Conservation (phyloP, 2,329 filamentous ascomycete genomes). For the Fusarium sp. region DNA sequence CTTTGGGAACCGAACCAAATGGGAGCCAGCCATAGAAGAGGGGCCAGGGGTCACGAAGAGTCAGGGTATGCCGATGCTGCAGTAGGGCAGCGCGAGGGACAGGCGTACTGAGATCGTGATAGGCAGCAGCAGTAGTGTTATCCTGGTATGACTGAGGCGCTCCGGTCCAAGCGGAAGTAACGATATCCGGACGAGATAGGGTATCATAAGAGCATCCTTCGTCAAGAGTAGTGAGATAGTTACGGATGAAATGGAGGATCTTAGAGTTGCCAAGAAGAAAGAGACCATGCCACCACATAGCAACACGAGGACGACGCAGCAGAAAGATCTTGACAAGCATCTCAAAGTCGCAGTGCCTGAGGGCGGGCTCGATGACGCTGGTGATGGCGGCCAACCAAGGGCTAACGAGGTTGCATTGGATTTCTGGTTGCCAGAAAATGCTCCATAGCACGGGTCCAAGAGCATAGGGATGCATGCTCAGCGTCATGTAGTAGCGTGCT, state of each 20-base stretch:
- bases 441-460: conserved; percentile 50
- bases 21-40: conserved; percentile 49
- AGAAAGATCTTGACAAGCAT: conserved; percentile 45
- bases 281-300: conserved; percentile 50
- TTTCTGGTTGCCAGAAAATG: conserved; percentile 51
- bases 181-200: conserved; percentile 47
- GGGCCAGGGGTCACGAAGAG: conserved; percentile 48
- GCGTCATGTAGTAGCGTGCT: conserved; percentile 50
- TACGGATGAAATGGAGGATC: conserved; percentile 41
- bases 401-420: conserved; percentile 50
- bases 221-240: conserved; percentile 46
- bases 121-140: conserved; percentile 16
- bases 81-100: conserved; percentile 43
- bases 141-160: conserved; percentile 47
- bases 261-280: conserved; percentile 45
- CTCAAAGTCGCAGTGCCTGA: conserved; percentile 42
- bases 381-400: conserved; percentile 48
- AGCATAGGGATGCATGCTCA: conserved; percentile 48
- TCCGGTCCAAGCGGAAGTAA: conserved; percentile 46
- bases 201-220: conserved; percentile 48
- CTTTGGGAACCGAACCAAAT: conserved; percentile 42
- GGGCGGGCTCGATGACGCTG: conserved; percentile 40
- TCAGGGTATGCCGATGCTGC: conserved; percentile 46
- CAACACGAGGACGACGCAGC: conserved; percentile 47
- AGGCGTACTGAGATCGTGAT: conserved; percentile 26